A percentile compares a stretch with the other conserved stretches of the same genome.
phyloP scores from a whole-genome alignment of 1,284 basidiomycete species.

The Microbotryomycetes sp. region DNA sequence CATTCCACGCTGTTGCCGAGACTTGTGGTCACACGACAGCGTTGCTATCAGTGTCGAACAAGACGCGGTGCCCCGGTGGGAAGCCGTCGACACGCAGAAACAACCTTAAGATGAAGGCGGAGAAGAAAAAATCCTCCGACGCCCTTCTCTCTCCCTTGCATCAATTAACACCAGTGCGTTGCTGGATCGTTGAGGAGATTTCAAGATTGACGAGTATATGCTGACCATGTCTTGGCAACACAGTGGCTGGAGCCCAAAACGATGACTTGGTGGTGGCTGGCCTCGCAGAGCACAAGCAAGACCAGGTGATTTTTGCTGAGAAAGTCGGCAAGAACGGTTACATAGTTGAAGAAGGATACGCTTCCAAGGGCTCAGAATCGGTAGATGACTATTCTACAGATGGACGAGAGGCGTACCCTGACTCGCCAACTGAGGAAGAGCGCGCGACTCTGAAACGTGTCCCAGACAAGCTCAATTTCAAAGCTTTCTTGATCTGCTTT shows the following conservation, averaged over 20 bases:
- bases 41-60: too few species aligned
- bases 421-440: constrained; percentile 18
- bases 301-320: not conserved
- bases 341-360: not conserved
- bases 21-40: too few species aligned
- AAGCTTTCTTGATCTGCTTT: constrained; percentile 14
- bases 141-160: not conserved
- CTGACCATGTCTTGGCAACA: too few species aligned
- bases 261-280: not conserved
- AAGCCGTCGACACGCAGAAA: too few species aligned
- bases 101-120: not conserved
- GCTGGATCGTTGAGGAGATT: not conserved
- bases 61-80: too few species aligned
- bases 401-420: not conserved
- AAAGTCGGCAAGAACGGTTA: not conserved
- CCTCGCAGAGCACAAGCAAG: not conserved
- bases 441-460: constrained; percentile 17
- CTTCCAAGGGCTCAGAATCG: not conserved
- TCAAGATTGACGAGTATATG: too few species aligned
- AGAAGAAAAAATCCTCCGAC: not conserved
- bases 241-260: constrained; percentile 2
- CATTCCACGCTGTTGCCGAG: not conserved
- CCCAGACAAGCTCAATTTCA: constrained; percentile 9
- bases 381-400: not conserved
- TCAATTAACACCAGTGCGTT: not conserved